These are phyloP conservation scores for Prunus davidiana DNA, from an alignment of 306 rosid species.

Conservation along the genomic window DNA sequence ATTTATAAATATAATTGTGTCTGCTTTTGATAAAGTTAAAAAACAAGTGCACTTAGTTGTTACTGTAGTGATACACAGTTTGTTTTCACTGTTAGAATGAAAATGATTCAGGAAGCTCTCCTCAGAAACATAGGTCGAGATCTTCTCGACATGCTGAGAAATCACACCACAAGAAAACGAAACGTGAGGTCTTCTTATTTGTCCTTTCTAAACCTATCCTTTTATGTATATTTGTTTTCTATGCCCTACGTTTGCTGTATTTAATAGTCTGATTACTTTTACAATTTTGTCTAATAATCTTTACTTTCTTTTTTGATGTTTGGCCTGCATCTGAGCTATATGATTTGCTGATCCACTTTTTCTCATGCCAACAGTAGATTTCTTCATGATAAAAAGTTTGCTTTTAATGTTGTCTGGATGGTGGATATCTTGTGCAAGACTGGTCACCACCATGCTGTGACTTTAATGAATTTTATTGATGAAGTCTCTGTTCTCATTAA, in stretches of 20 bases:
- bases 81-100: conserved; percentile 37
- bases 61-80: conserved; percentile 4
- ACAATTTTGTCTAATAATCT: neutral
- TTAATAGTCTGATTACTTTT: neutral
- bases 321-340: neutral
- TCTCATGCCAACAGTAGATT: neutral
- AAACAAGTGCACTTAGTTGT: neutral
- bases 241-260: neutral
- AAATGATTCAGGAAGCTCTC: conserved; percentile 33
- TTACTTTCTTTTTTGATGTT: neutral
- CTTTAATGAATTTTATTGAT: neutral
- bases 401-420: neutral
- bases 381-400: neutral
- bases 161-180: conserved; percentile 50
- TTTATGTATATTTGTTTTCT: neutral
- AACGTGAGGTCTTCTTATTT: conserved; percentile 41
- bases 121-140: conserved; percentile 48
- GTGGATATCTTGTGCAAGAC: neutral
- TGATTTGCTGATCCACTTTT: neutral
- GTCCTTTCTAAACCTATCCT: neutral
- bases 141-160: conserved; percentile 35
- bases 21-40: neutral
- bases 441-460: neutral
- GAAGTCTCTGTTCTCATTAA: too few species aligned
- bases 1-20: neutral